Evolutionary conservation across 495 filamentous ascomycete species (phyloP).

Genomic region (Podospora pseudoanserina): DNA sequence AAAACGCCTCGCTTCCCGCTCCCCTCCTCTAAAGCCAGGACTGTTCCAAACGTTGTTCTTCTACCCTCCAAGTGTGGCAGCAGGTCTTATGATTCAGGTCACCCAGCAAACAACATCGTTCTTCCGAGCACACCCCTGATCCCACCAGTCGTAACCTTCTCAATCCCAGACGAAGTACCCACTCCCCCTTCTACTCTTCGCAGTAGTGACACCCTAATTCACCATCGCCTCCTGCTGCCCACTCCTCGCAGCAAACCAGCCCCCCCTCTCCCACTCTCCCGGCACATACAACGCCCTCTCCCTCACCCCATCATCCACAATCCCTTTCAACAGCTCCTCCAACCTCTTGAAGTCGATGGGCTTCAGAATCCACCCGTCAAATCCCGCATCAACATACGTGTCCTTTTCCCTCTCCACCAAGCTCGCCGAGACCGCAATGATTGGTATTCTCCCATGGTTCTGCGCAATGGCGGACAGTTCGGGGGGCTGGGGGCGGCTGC

Average conservation of each 20-base stretch:
- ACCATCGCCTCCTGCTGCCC: neutral
- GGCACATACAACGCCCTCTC: slow-evolving; percentile 51
- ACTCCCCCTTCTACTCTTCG: neutral
- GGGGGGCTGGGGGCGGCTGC: slow-evolving; percentile 13
- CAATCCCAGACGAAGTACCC: neutral
- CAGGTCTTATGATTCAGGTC: too few species aligned
- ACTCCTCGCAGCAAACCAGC: slow-evolving; percentile 53
- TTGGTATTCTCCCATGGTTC: slow-evolving; percentile 60
- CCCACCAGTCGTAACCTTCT: neutral
- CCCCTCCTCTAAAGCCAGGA: neutral
- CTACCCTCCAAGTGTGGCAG: neutral
- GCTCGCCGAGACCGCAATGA: slow-evolving; percentile 89
- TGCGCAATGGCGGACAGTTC: slow-evolving; percentile 48
- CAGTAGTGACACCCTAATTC: neutral
- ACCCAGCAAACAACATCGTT: neutral
- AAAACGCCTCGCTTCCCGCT: neutral
- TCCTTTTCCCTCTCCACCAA: slow-evolving; percentile 66
- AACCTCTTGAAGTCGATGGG: slow-evolving; percentile 70
- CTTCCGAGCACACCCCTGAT: neutral
- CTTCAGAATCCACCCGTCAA: slow-evolving; percentile 87
- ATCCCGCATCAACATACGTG: slow-evolving; percentile 74
- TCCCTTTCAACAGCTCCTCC: slow-evolving; percentile 56
- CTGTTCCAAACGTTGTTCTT: neutral
- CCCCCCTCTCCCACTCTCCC: slow-evolving; percentile 69
- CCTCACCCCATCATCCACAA: slow-evolving; percentile 48